A percentile compares a stretch with the other conserved stretches of the same genome.
Evolutionary conservation across 805 yeast species (phyloP).

Genomic region (Candida alai): DNA sequence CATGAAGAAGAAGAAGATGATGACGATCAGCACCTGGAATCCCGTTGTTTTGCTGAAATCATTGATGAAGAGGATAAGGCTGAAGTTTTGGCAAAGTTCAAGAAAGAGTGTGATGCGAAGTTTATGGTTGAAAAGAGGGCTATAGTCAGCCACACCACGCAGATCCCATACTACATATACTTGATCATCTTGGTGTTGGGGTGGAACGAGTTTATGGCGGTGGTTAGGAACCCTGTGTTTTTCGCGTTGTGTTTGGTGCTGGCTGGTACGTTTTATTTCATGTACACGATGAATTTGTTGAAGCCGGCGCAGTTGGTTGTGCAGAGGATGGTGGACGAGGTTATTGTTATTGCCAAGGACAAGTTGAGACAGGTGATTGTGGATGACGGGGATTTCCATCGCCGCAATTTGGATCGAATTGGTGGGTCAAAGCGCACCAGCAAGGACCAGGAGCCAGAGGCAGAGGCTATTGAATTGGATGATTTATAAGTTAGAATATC

Average conservation of each 20-base stretch:
- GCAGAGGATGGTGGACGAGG: conserved; percentile 54
- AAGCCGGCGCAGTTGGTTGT: conserved; percentile 67
- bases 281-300: conserved; percentile 68
- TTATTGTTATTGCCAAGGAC: conserved; percentile 53
- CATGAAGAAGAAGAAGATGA: conserved; percentile 25
- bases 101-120: conserved; percentile 71
- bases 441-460: not conserved
- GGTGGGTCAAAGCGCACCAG: not conserved
- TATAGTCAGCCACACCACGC: conserved; percentile 68
- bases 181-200: conserved; percentile 72
- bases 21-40: conserved; percentile 24
- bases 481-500: conserved; percentile 8
- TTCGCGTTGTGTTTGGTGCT: conserved; percentile 57
- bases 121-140: conserved; percentile 89
- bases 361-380: conserved; percentile 55
- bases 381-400: conserved; percentile 42
- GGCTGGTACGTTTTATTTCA: conserved; percentile 60
- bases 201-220: conserved; percentile 93
- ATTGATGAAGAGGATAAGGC: conserved; percentile 55
- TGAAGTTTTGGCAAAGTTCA: conserved; percentile 54
- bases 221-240: conserved; percentile 81
- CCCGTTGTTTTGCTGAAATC: conserved; percentile 51
- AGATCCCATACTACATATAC: conserved; percentile 83
- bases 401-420: conserved; percentile 15
- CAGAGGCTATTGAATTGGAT: conserved; percentile 12